Percentiles rank a stretch among this genome's conserved stretches.
These are phyloP conservation scores for Blastomyces parvus DNA, from an alignment of 2,329 filamentous ascomycete species.

Conservation along the genomic window DNA sequence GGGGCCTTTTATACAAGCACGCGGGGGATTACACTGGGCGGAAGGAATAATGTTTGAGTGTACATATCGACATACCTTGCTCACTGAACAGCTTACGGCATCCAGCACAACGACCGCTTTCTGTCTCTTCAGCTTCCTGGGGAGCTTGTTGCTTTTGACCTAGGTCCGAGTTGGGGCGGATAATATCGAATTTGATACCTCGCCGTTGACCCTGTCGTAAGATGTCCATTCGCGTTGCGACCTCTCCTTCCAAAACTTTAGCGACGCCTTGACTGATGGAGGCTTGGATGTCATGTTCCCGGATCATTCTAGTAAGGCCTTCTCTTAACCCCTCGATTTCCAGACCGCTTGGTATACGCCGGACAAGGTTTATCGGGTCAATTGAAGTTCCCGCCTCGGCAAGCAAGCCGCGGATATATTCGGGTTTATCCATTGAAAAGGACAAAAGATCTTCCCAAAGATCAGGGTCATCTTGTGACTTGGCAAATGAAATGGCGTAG, in stretches of 20 bases:
- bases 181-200: conserved; percentile 81
- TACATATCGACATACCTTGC: conserved; percentile 26
- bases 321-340: conserved; percentile 86
- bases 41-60: background rate
- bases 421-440: conserved; percentile 96
- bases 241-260: conserved; percentile 75
- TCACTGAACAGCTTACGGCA: conserved; percentile 30
- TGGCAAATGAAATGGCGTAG: conserved; percentile 88
- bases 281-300: conserved; percentile 91
- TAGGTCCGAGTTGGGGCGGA: conserved; percentile 18
- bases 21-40: background rate
- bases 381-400: conserved; percentile 92
- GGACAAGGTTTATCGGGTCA: conserved; percentile 80
- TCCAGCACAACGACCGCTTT: conserved; percentile 29
- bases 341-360: conserved; percentile 82
- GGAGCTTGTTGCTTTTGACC: background rate
- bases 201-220: conserved; percentile 70
- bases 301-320: conserved; percentile 80
- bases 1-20: background rate
- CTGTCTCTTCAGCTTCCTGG: background rate
- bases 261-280: conserved; percentile 88
- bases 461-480: conserved; percentile 82
- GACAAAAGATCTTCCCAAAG: conserved; percentile 91
- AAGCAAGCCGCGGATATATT: conserved; percentile 82
- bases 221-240: conserved; percentile 70